Evolutionary conservation across 306 rosid species (phyloP), one percentile per base, ranked within the genome.

Genomic region (Gastrolobium bilobum): DNA sequence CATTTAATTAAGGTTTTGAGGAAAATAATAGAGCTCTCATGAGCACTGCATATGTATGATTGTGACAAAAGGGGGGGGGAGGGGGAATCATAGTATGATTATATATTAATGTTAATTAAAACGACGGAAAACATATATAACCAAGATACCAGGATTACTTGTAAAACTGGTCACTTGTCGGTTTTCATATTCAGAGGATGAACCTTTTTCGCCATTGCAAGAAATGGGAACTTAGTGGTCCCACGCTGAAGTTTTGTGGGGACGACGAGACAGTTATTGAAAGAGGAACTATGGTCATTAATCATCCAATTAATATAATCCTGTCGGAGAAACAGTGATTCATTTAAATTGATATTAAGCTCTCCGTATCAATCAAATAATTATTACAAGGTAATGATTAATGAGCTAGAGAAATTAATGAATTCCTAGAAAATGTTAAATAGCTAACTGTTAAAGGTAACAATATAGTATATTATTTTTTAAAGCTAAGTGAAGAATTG

Each of bases 171-270:
- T 83, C 84, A 85, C 64, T 72, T 61, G 60, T 59, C 46, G 30
- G 64, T 76, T 76, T 43, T 82, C 68, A 44, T 68, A 57, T 58
- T 76, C 60, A 69, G 84, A 74, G 79, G 89, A 84, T 66, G 66
- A 38, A 82, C 79, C 88, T 61, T 64, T 83, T 83, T 86, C 83
- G 67, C 66, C 73, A 53, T 74, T 76, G 83, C 79, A 80, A 81
- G 81, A 82, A 82, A 79, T 40, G 75, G 76, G 33, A 14, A 47
- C 15, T 4, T 8, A 8, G 68, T 79, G 87, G 85, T 76, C 87
- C 86, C 85, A 63, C 6, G 4, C 10, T 51, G 48, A 64, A 58
- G 64, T 72, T 69, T 67, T 35, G 68, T 82, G 85, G 84, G 79
- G 69, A 65, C 53, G 80, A 79, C 58, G 79, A 44, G 75, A 81